Evolutionary conservation across 345 rosid species (phyloP).

Genomic region (Populus ilicifolia): DNA sequence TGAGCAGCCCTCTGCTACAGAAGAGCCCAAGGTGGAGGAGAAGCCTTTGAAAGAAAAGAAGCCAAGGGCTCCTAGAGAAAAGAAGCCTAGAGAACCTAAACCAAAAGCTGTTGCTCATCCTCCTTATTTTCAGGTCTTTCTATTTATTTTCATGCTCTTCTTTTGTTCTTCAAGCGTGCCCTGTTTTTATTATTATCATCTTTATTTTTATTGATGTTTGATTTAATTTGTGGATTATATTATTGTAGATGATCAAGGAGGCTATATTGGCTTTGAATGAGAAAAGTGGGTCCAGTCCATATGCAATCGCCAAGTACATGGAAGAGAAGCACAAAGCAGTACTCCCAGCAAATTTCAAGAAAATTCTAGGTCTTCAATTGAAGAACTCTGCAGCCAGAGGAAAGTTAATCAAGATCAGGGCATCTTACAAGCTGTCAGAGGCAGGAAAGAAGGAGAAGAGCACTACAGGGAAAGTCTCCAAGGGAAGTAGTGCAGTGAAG

Average conservation of each 20-base stretch:
- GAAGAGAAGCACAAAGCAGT: constrained; percentile 67
- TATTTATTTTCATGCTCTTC: neutral
- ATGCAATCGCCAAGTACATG: constrained; percentile 76
- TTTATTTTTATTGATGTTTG: neutral
- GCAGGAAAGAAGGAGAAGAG: constrained; percentile 17
- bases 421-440: constrained; percentile 69
- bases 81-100: constrained; percentile 40
- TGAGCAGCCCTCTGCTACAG: constrained; percentile 19
- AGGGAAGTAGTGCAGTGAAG: constrained; percentile 2
- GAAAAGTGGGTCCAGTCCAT: constrained; percentile 76
- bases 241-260: constrained; percentile 69
- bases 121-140: constrained; percentile 65
- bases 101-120: constrained; percentile 61
- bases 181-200: too few relatives aligned
- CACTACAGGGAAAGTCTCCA: neutral
- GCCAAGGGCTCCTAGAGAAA: constrained; percentile 31
- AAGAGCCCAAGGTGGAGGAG: constrained; percentile 31
- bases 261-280: constrained; percentile 60
- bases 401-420: constrained; percentile 72
- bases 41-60: constrained; percentile 39
- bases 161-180: neutral
- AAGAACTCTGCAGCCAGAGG: constrained; percentile 65
- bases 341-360: constrained; percentile 65
- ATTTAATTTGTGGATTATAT: neutral
- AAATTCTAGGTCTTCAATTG: constrained; percentile 55